A percentile compares a stretch with the other conserved stretches of the same genome.
Evolutionary conservation across 495 filamentous ascomycete genomes (phyloP).

Genomic region (Astrothelium macrocarpum): DNA sequence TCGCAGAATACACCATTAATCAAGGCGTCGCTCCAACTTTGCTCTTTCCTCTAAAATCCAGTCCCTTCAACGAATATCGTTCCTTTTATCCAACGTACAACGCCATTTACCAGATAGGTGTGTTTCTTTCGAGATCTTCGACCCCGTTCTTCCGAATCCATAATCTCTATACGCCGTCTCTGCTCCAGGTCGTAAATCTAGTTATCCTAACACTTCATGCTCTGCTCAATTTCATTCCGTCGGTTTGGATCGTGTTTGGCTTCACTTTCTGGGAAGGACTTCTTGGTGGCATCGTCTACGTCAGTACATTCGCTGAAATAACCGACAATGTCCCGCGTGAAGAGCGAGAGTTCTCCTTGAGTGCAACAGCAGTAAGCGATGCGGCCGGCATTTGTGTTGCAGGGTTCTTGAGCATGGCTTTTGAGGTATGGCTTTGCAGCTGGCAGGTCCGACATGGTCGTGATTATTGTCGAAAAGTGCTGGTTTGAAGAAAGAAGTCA

Average conservation of each 20-base stretch:
- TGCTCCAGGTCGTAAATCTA: constrained; percentile 79
- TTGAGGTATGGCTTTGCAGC: constrained; percentile 72
- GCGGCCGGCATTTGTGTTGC: constrained; percentile 85
- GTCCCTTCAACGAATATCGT: constrained; percentile 71
- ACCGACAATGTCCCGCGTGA: constrained; percentile 61
- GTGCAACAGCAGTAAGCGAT: constrained; percentile 86
- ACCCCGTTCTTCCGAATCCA: constrained; percentile 77
- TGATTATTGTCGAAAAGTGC: constrained; percentile 54
- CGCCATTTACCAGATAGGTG: constrained; percentile 86
- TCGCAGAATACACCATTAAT: constrained; percentile 95
- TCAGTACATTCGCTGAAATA: constrained; percentile 92
- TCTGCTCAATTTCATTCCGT: constrained; percentile 68
- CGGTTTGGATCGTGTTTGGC: constrained; percentile 68
- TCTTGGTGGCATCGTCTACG: constrained; percentile 82
- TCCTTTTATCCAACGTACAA: constrained; percentile 91
- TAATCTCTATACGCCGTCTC: constrained; percentile 66
- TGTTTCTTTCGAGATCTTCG: constrained; percentile 87
- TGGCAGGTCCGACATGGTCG: constrained; percentile 71
- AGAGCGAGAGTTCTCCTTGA: constrained; percentile 83
- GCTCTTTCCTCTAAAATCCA: constrained; percentile 65
- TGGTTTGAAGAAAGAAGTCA: too few relatives aligned
- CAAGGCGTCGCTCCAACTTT: constrained; percentile 83
- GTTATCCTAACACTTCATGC: constrained; percentile 63
- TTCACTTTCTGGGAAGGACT: constrained; percentile 95
- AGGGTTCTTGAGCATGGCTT: constrained; percentile 71